Evolutionary conservation across 176 grass and related monocot species (phyloP), one percentile per base, ranked within the genome.

Genomic region (Guadua angustifolia): DNA sequence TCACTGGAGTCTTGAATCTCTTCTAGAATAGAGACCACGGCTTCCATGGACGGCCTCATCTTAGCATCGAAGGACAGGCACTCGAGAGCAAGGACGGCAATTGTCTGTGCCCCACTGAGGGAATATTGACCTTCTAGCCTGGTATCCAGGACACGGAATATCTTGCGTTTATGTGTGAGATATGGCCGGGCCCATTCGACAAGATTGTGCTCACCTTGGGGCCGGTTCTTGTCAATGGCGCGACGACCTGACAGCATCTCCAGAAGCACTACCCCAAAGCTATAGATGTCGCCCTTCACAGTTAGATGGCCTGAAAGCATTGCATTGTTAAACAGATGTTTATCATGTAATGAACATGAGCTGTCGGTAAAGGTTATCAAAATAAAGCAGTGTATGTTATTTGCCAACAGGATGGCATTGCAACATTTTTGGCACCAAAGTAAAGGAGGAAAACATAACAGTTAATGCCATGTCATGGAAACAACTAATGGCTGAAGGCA

Each of bases 141-240:
- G 47, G 80, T 73, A 40, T 95, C 93, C 10, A 95, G 55, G 57
- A 95, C 88, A 22, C 88, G 93, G 55, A 89, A 89, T 85, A 95
- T 95, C 85, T 95, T 95, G 86, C 93, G 90, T 76, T 93, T 95
- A 38, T 95, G 86, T 35, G 88, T 87, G 72, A 95, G 88, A 69
- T 91, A 87, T 36, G 93, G 93, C 12, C 90, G 63, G 66, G 93
- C 86, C 93, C 93, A 93, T 71, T 95, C 88, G 8, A 95, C 93
- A 46, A 95, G 93, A 53, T 93, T 95, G 68, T 95, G 93, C 70
- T 95, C 90, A 3, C 75, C 93, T 24, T 88, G 86, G 14, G 93
- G 93, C 3, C 80, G 76, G 67, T 95, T 95, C 70, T 95, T 91
- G 88, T 95, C 93, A 32, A 93, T 87, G 39, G 93, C 88, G 1